Evolutionary conservation across 2,329 filamentous ascomycete genomes (phyloP).

Genomic region (Pezicula radicicola): DNA sequence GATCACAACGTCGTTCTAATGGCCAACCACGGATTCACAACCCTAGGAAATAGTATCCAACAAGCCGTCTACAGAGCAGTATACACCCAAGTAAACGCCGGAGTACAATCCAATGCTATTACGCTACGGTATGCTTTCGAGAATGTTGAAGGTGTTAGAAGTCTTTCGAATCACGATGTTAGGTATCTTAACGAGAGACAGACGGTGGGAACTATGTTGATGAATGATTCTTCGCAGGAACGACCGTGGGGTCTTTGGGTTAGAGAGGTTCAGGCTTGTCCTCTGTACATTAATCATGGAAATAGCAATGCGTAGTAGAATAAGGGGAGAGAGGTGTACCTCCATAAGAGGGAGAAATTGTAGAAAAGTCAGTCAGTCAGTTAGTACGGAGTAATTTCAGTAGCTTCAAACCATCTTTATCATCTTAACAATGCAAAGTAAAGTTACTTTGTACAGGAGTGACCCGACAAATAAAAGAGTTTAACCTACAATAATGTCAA

Average conservation of each 20-base stretch:
- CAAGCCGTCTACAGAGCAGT: conserved; percentile 38
- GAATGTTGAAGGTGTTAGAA: not conserved
- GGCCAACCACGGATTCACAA: conserved; percentile 42
- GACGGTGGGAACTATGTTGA: conserved; percentile 18
- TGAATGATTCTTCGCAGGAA: conserved; percentile 24
- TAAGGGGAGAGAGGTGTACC: no score
- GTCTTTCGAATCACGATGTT: conserved; percentile 1
- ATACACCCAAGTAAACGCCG: conserved; percentile 41
- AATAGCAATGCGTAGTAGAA: no score
- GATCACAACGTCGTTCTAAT: conserved; percentile 38
- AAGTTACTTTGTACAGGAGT: no score
- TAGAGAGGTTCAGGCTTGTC: conserved; percentile 23
- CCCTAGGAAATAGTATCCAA: conserved; percentile 33
- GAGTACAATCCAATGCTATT: conserved; percentile 37
- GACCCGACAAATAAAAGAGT: no score
- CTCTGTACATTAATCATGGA: conserved; percentile 20
- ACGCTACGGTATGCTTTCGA: conserved; percentile 12
- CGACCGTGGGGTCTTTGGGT: conserved; percentile 28
- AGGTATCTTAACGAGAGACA: conserved; percentile 19
- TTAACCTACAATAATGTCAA: no score
- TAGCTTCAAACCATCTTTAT: not conserved
- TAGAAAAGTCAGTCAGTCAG: not conserved
- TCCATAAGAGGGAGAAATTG: no score
- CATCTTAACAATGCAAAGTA: no score
- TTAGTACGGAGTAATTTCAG: not conserved